Percentiles rank a stretch among this genome's conserved stretches.
phyloP scores from a whole-genome alignment of 768 basidiomycete genomes.

The Leucosporidium yakuticum region DNA sequence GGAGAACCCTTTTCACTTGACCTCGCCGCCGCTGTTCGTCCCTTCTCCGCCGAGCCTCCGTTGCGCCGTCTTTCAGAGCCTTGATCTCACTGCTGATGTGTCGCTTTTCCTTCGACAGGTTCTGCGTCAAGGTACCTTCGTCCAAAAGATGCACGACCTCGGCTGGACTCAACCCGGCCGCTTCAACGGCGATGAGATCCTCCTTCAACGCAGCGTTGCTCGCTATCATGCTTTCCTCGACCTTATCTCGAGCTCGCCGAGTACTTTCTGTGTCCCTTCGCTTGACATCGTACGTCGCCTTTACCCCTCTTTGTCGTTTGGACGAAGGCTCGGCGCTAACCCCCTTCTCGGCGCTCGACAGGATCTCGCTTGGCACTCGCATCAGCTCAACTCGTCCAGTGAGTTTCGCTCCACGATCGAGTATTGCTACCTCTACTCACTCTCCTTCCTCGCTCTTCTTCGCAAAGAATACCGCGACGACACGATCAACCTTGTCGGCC shows the following conservation, averaged over 20 bases:
- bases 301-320: not conserved
- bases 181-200: not conserved
- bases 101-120: not conserved
- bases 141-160: slow-evolving; percentile 21
- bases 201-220: slow-evolving; percentile 4
- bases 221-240: slow-evolving; percentile 50
- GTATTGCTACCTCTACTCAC: not conserved
- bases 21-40: slow-evolving; percentile 9
- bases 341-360: not conserved
- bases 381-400: slow-evolving; percentile 53
- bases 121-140: slow-evolving; percentile 22
- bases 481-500: slow-evolving; percentile 48
- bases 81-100: not conserved
- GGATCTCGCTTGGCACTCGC: slow-evolving; percentile 69
- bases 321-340: not conserved
- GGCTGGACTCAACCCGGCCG: slow-evolving; percentile 15
- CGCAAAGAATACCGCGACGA: slow-evolving; percentile 50
- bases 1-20: slow-evolving; percentile 20
- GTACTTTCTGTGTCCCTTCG: slow-evolving; percentile 54
- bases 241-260: slow-evolving; percentile 50
- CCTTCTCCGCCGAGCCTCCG: not conserved
- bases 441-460: not conserved
- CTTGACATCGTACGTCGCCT: slow-evolving; percentile 52
- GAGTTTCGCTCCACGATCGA: not conserved
- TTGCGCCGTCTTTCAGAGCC: too few species aligned